A percentile compares a stretch with the other conserved stretches of the same genome.
phyloP scores from a whole-genome alignment of 352 stramenopile genomes.

The Blastocystis sp. region DNA sequence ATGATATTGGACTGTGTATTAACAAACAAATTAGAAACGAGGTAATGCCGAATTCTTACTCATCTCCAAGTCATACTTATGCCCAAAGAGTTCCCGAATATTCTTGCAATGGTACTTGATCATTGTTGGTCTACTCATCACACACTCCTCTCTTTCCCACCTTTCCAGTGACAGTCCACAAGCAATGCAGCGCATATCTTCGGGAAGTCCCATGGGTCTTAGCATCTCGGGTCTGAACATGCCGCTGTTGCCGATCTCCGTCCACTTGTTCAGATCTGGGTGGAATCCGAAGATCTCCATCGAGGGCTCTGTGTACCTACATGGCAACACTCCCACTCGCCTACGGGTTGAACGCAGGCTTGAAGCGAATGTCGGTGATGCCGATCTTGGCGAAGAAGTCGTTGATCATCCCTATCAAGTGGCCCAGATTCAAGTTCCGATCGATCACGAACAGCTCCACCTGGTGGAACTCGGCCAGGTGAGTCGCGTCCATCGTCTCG shows the following conservation, averaged over 20 bases:
- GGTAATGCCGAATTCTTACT: slow-evolving; percentile 58
- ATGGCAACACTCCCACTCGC: not conserved
- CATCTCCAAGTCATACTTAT: slow-evolving; percentile 77
- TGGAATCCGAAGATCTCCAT: slow-evolving; percentile 99
- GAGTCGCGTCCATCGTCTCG: slow-evolving; percentile 98
- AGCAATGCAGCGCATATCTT: slow-evolving; percentile 97
- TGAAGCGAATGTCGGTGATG: slow-evolving; percentile 91
- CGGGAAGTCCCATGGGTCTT: slow-evolving; percentile 91
- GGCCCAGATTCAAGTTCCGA: slow-evolving; percentile 92
- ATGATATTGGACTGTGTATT: not conserved
- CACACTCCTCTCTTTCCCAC: not conserved
- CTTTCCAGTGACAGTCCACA: slow-evolving; percentile 96
- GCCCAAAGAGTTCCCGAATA: slow-evolving; percentile 98
- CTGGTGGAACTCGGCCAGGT: slow-evolving; percentile 99
- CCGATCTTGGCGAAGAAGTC: slow-evolving; percentile 98
- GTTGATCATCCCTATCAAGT: slow-evolving; percentile 97
- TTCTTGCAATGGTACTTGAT: slow-evolving; percentile 99
- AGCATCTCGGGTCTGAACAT: slow-evolving; percentile 99
- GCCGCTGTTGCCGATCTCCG: slow-evolving; percentile 71
- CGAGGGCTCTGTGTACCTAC: slow-evolving; percentile 92
- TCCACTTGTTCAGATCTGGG: slow-evolving; percentile 92
- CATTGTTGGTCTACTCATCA: slow-evolving; percentile 84
- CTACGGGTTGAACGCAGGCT: slow-evolving; percentile 96
- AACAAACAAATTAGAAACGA: slow-evolving; percentile 56
- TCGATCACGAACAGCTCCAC: slow-evolving; percentile 93